Evolutionary conservation across 257 asterid species (phyloP).

Genomic region (Ocimum tenuiflorum): DNA sequence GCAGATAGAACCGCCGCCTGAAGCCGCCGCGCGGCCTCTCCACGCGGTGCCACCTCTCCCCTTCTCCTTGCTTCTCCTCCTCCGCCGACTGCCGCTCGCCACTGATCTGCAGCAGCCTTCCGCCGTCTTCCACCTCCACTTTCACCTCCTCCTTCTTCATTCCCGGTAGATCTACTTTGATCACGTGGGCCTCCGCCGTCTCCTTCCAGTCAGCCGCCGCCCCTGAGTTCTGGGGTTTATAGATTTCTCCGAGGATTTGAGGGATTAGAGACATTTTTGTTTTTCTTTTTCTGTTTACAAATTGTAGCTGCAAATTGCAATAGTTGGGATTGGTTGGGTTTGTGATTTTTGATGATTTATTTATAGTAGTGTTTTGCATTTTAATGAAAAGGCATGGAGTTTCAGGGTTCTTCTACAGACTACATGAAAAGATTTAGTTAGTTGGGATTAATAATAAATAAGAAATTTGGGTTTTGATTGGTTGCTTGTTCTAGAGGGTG

Average conservation of each 20-base stretch:
- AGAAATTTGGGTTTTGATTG: background rate
- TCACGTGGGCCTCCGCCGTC: background rate
- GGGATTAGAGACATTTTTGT: background rate
- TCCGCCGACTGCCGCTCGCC: background rate
- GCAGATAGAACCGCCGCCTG: background rate
- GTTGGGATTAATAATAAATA: no score
- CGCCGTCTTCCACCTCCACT: background rate
- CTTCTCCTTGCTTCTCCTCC: background rate
- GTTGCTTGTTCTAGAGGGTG: background rate
- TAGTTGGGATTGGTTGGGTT: background rate
- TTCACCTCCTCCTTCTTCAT: background rate
- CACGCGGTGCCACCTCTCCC: background rate
- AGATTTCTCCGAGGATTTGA: background rate
- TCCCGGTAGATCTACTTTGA: background rate
- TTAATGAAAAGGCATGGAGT: background rate
- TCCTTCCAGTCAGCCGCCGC: background rate
- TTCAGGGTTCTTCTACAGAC: conserved; percentile 14
- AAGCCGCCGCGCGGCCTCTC: background rate
- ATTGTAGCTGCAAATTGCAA: background rate
- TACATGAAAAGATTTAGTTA: background rate
- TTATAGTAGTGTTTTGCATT: no score
- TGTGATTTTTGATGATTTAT: background rate
- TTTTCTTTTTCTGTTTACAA: no score
- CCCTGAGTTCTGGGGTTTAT: background rate
- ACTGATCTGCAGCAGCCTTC: background rate